These are phyloP conservation scores for Coniferiporia sulphurascens DNA, from an alignment of 1,284 basidiomycete genomes.

Conservation along the genomic window DNA sequence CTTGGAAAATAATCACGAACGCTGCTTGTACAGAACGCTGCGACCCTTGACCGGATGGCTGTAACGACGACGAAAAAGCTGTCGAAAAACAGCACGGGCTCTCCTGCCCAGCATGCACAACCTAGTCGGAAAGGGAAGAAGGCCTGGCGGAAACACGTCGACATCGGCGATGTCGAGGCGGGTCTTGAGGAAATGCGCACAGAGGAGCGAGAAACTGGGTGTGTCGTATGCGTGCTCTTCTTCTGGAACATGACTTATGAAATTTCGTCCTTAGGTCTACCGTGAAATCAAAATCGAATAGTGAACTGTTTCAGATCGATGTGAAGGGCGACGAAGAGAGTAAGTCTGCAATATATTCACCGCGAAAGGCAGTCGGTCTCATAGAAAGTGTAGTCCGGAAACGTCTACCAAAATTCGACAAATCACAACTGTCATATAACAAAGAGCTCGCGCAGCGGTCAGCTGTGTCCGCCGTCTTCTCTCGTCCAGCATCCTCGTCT, in stretches of 20 bases:
- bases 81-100: conserved; percentile 24
- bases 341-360: conserved; percentile 30
- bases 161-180: conserved; percentile 71
- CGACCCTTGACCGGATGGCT: not conserved
- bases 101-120: conserved; percentile 65
- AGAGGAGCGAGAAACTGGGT: conserved; percentile 80
- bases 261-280: conserved; percentile 35
- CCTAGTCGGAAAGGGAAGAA: conserved; percentile 84
- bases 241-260: not conserved
- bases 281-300: conserved; percentile 60
- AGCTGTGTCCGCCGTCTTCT: conserved; percentile 77
- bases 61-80: conserved; percentile 1
- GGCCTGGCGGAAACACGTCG: conserved; percentile 91
- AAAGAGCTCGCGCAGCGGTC: conserved; percentile 84
- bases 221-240: conserved; percentile 24
- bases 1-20: not conserved
- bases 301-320: conserved; percentile 77
- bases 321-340: conserved; percentile 73
- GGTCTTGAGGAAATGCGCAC: conserved; percentile 68
- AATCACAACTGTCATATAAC: conserved; percentile 60
- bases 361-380: not conserved
- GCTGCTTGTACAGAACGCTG: not conserved
- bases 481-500: conserved; percentile 34
- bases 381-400: conserved; percentile 45
- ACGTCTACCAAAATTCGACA: conserved; percentile 50